Base-by-base conservation (phyloP, 129 eudicot genomes). In the Flaveria ramosissima region DNA sequence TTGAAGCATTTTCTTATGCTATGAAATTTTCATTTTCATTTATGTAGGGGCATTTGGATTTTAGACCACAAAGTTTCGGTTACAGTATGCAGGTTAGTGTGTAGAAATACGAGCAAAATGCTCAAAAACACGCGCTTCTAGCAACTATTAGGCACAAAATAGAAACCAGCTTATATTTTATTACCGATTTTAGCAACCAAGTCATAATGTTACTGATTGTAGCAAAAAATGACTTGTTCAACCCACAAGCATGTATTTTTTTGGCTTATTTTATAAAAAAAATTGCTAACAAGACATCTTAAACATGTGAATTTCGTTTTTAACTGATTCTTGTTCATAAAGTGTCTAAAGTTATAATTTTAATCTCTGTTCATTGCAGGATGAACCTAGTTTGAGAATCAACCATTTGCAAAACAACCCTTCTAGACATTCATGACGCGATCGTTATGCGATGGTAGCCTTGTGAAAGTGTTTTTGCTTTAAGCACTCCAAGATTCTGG, bases 11-110 rank as follows among this genome's bases (percentile, higher is more conserved):
- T 9, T 64, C 27, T 60, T 32, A 50, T 61, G n/a, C 17, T 61
- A 16, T 41, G 11, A 45, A 17, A 10, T 20, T 26, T 48, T 56
- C 39, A 17, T 8, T 23, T 47, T 19, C 9, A 17, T 16, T 67
- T 43, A 66, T 74, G 76, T 77, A 86, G 94, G 92, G 97, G 19
- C 89, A 86, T 75, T 76, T 91, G 88, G 97, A 91, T 73, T 88
- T 88, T 77, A 78, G 93, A 68, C 88, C 85, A 67, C 76, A 86
- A 32, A 71, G 88, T 51, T 91, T 88, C 55, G 81, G 80, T 66
- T 91, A 88, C 71, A 80, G 77, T 47, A 72, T 88, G 83, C 92
- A 86, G 96, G 96, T 87, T 12, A 73, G 89, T 53, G 24, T 27
- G 7, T 48, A 71, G 23, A 7, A 14, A 71, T 27, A 71, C 1